Evolutionary conservation across 2,329 filamentous ascomycete species (phyloP), one percentile per base, ranked within the genome.

Genomic region (Aspergillus phoenicis): DNA sequence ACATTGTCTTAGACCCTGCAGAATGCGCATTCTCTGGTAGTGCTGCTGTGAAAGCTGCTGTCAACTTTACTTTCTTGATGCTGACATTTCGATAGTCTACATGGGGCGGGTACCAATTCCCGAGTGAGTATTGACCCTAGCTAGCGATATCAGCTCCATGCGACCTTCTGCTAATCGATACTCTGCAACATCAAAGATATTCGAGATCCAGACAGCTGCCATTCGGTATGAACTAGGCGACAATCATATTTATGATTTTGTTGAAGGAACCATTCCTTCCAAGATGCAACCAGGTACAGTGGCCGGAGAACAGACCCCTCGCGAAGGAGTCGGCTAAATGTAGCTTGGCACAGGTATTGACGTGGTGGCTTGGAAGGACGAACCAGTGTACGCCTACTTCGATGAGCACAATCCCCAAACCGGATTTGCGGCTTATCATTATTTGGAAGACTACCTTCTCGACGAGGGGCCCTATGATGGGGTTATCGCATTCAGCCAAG

Each of bases 401-500:
- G 57, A 64, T 13, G 52, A 55, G 7, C 11, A 26, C 6, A 4
- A 52, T 5, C 52, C 58, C 1, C 45, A 26, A 5, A 62, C 52
- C 15, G 59, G 61, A n/a, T 43, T 49, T 8, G 26, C 39, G 11
- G 58, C 56, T 24, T 57, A 36, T 30, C 10, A 22, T 5, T 30
- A 65, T 38, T 57, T 70, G 13, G 58, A 65, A 22, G 38, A 61
- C 0, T 61, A 66, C 49, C 59, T 73, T 24, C 43, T 64, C 7
- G 62, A 64, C 15, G 65, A 72, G n/a, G 71, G 68, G 0, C 71
- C 71, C 1, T 73, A 69, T 26, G 71, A 73, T 24, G 71, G 67
- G 10, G 60, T 73, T 8, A 62, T 73, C 11, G 71, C 68, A 5
- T 73, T 73, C 54, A 69, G 66, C 36, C 59, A 70, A 22, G 70